phyloP scores from a whole-genome alignment of 805 yeast genomes.

The Saturnispora besseyi region DNA sequence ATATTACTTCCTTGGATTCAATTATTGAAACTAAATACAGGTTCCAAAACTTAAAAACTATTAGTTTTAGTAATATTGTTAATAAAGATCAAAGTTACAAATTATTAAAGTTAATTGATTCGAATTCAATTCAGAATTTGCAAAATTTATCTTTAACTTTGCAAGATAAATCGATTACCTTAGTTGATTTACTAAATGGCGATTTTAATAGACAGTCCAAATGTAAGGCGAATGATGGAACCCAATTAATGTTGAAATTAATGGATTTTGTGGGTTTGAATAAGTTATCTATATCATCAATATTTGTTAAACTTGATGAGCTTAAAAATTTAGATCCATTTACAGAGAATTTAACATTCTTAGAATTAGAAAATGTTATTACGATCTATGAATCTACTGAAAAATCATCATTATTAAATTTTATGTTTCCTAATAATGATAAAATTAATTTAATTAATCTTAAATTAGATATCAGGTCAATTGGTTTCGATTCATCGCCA shows the following conservation, averaged over 20 bases:
- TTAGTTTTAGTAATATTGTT: slow-evolving; percentile 14
- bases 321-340: background rate
- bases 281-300: slow-evolving; percentile 10
- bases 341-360: slow-evolving; percentile 10
- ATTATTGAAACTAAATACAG: background rate
- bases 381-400: background rate
- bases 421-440: slow-evolving; percentile 5
- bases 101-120: slow-evolving; percentile 4
- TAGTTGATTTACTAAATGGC: slow-evolving; percentile 5
- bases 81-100: slow-evolving; percentile 5
- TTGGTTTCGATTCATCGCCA: slow-evolving; percentile 15
- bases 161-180: slow-evolving; percentile 5
- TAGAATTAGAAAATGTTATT: slow-evolving; percentile 12
- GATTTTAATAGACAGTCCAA: background rate
- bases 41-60: slow-evolving; percentile 7
- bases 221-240: background rate
- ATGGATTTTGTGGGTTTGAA: slow-evolving; percentile 3
- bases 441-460: slow-evolving; percentile 6
- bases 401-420: slow-evolving; percentile 12
- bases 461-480: slow-evolving; percentile 19
- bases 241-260: background rate
- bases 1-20: background rate
- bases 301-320: slow-evolving; percentile 7
- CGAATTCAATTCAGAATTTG: background rate
- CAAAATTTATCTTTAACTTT: slow-evolving; percentile 3